Evolutionary conservation across 495 filamentous ascomycete species (phyloP).

Genomic region (Tricharina praecox): DNA sequence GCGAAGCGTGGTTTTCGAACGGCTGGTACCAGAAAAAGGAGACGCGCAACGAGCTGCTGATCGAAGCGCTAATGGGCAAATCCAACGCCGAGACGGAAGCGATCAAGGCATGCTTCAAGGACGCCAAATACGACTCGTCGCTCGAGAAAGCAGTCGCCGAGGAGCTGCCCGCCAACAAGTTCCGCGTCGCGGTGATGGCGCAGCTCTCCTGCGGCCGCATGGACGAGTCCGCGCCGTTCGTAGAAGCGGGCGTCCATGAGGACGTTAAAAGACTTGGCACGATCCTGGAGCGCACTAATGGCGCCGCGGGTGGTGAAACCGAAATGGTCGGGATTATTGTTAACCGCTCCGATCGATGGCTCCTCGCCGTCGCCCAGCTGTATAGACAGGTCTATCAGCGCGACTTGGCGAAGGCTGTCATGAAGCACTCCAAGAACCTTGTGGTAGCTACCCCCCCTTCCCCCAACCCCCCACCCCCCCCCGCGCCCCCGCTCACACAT

Average conservation of each 20-base stretch:
- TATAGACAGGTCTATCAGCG: slow-evolving; percentile 53
- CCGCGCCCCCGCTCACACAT: no score
- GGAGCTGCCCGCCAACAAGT: slow-evolving; percentile 81
- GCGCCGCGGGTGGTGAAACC: slow-evolving; percentile 69
- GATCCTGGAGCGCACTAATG: slow-evolving; percentile 46
- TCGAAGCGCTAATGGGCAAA: slow-evolving; percentile 80
- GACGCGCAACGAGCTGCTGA: slow-evolving; percentile 68
- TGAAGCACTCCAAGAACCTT: slow-evolving; percentile 74
- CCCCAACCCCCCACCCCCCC: no score
- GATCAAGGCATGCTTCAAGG: slow-evolving; percentile 84
- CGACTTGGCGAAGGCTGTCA: slow-evolving; percentile 75
- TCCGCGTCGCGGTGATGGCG: slow-evolving; percentile 73
- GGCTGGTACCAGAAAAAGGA: slow-evolving; percentile 91
- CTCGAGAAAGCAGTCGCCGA: slow-evolving; percentile 58
- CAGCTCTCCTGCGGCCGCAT: slow-evolving; percentile 57
- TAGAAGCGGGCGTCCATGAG: slow-evolving; percentile 41
- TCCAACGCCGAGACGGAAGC: slow-evolving; percentile 69
- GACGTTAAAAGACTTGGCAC: slow-evolving; percentile 53
- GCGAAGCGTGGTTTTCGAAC: slow-evolving; percentile 94
- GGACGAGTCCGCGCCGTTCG: slow-evolving; percentile 48
- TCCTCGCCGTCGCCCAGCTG: slow-evolving; percentile 56
- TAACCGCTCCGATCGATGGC: slow-evolving; percentile 56
- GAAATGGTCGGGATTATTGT: slow-evolving; percentile 81
- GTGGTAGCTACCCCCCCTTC: slow-evolving; percentile 61
- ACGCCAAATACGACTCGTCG: slow-evolving; percentile 78